phyloP scores from a whole-genome alignment of 192 early-diverging fungal species.

The Podila clonocystis region DNA sequence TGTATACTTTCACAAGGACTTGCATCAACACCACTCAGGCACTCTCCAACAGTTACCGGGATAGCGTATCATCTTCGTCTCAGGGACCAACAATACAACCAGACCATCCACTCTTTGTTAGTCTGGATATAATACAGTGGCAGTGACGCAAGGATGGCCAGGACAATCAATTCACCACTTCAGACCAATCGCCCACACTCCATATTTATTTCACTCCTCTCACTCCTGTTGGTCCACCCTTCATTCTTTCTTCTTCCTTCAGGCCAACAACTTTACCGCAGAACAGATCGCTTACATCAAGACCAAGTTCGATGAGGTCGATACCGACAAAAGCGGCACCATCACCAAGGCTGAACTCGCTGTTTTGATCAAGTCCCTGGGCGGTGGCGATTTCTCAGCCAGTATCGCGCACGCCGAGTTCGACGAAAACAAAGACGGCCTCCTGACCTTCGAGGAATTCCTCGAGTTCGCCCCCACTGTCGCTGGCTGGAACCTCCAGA shows the following conservation, averaged over 20 bases:
- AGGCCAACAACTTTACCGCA: slow-evolving; percentile 13
- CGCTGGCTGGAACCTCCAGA: slow-evolving; percentile 6
- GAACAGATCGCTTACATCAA: slow-evolving; percentile 16
- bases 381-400: slow-evolving; percentile 18
- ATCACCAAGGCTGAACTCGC: slow-evolving; percentile 7
- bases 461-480: slow-evolving; percentile 19
- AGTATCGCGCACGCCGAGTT: slow-evolving; percentile 5
- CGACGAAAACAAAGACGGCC: slow-evolving; percentile 15
- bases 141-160: too few relatives aligned
- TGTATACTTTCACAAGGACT: too few relatives aligned
- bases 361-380: slow-evolving; percentile 16
- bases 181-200: too few relatives aligned
- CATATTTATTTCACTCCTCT: background rate
- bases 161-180: too few relatives aligned
- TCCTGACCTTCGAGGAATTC: slow-evolving; percentile 23
- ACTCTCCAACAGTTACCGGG: too few relatives aligned
- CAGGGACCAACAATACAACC: too few relatives aligned
- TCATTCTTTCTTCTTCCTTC: background rate
- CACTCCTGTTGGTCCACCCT: background rate
- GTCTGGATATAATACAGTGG: too few relatives aligned
- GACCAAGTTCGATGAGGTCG: slow-evolving; percentile 15
- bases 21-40: too few relatives aligned
- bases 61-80: too few relatives aligned
- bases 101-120: too few relatives aligned
- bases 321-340: slow-evolving; percentile 19